Base-by-base conservation (phyloP, 2,329 filamentous ascomycete genomes). In the Colletotrichum chrysophilum region DNA sequence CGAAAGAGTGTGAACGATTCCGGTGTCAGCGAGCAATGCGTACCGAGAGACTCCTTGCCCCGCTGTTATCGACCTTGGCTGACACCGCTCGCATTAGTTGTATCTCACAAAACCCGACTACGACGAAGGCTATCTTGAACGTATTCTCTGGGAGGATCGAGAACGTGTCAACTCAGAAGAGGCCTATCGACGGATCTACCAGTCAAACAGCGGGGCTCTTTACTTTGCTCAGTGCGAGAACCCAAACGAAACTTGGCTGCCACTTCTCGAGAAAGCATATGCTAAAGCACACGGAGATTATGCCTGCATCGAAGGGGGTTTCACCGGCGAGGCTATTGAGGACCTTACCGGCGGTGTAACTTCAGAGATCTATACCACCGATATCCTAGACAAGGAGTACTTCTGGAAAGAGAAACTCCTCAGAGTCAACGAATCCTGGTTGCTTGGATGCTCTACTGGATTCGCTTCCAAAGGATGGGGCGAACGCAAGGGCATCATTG, bases 271-370 rank as follows among this genome's bases (percentile, higher is more conserved):
- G 80, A 96, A 96, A 83, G 94, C 93, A 2, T 96, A 94, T 79
- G 94, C 94, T 21, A 96, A 96, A 81, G 93, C 94, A 0, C 94
- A 96, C 77, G 94, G 94, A 5, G 95, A 97, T 80, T 97, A 94
- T 79, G 91, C 89, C 21, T 90, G 93, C 2, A 94, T 97, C 38
- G 90, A 94, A 55, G 94, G 94, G 8, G 94, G 94, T 0, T 95
- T 93, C 81, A 87, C 87, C 13, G 88, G 91, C 21, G 91, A 92
- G 79, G 91, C 88, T 8, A 86, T 92, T 21, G 91, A 92, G 72
- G 88, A 93, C 80, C 85, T 92, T 6, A 91, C 89, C 0, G 93
- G 93, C 12, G 93, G 93, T 32, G 91, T 94, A 7, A 93, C 92
- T 0, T 92, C 91, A 0, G 91, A 94, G 80, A 85, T 95, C 4